A percentile compares a stretch with the other conserved stretches of the same genome.
phyloP scores from a whole-genome alignment of 306 rosid genomes.

The Prunus salicina region DNA sequence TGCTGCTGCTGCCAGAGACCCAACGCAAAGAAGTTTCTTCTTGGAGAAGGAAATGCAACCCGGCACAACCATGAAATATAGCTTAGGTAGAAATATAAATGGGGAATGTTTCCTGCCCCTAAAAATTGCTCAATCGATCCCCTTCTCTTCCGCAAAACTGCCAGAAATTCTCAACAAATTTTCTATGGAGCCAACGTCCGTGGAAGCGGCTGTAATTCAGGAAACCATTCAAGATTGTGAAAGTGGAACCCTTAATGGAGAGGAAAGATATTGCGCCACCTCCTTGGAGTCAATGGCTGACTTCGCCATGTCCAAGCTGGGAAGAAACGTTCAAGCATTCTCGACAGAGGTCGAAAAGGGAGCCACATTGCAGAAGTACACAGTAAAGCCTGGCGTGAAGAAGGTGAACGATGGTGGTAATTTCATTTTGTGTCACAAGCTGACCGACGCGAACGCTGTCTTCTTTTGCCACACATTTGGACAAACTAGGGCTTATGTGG shows the following conservation, averaged over 20 bases:
- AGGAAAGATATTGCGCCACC: conserved; percentile 71
- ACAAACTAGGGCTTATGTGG: conserved; percentile 32
- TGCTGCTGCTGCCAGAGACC: conserved; percentile 38
- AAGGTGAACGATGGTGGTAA: not conserved
- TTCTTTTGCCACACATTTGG: conserved; percentile 60
- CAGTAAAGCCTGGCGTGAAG: no score
- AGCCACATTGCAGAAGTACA: no score
- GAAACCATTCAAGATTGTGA: conserved; percentile 55
- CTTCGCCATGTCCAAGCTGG: conserved; percentile 60
- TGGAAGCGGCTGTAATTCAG: conserved; percentile 37
- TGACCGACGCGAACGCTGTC: not conserved
- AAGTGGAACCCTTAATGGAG: conserved; percentile 25
- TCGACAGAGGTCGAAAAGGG: conserved; percentile 42
- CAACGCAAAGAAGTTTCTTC: conserved; percentile 40
- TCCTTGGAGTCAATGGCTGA: conserved; percentile 79
- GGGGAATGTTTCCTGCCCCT: conserved; percentile 44
- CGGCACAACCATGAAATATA: conserved; percentile 31
- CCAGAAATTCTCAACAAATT: conserved; percentile 26
- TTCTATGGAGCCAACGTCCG: conserved; percentile 35
- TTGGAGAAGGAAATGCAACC: conserved; percentile 45
- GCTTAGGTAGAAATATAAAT: conserved; percentile 33
- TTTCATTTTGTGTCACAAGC: no score
- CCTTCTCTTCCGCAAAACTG: conserved; percentile 52
- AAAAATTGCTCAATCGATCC: conserved; percentile 29
- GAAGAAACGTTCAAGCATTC: conserved; percentile 37